Conservation (phyloP, 2,329 filamentous ascomycete species). For the Podosphaera xanthii region DNA sequence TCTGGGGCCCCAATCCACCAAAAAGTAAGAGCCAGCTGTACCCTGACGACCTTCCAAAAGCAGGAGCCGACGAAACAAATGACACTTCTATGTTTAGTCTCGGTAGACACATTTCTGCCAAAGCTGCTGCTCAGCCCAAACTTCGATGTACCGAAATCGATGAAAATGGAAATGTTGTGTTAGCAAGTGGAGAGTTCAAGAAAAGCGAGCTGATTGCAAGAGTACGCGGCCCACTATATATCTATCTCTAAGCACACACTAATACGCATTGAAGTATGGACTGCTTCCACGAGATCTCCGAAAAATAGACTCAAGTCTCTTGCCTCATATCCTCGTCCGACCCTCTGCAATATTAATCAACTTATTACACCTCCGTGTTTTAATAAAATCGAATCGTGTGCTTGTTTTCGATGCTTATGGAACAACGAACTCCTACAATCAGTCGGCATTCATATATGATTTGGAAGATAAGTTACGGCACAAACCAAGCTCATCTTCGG, state of each 20-base stretch:
- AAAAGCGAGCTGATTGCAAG: slow-evolving; percentile 94
- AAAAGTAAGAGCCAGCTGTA: slow-evolving; percentile 20
- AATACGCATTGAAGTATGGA: slow-evolving; percentile 40
- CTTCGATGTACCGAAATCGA: slow-evolving; percentile 90
- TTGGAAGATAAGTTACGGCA: slow-evolving; percentile 79
- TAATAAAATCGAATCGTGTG: slow-evolving; percentile 87
- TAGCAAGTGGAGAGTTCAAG: slow-evolving; percentile 89
- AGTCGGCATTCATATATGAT: slow-evolving; percentile 95
- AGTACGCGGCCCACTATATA: slow-evolving; percentile 22
- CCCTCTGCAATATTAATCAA: slow-evolving; percentile 88
- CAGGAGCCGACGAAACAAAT: slow-evolving; percentile 31
- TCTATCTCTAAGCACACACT: background rate
- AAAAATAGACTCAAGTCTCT: slow-evolving; percentile 89
- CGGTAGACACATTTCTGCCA: slow-evolving; percentile 46
- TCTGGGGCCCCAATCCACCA: slow-evolving; percentile 8
- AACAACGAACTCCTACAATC: slow-evolving; percentile 79
- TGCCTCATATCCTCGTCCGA: slow-evolving; percentile 86
- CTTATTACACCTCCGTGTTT: slow-evolving; percentile 79
- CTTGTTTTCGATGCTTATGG: slow-evolving; percentile 93
- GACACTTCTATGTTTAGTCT: slow-evolving; percentile 42
- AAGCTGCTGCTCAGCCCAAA: slow-evolving; percentile 63
- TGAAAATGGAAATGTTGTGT: slow-evolving; percentile 70
- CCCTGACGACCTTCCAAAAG: slow-evolving; percentile 33
- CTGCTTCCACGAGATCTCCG: slow-evolving; percentile 81
- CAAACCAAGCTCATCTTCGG: slow-evolving; percentile 35